Evolutionary conservation across 306 rosid species (phyloP), one percentile per base, ranked within the genome.

Genomic region (Sicyos edulis): DNA sequence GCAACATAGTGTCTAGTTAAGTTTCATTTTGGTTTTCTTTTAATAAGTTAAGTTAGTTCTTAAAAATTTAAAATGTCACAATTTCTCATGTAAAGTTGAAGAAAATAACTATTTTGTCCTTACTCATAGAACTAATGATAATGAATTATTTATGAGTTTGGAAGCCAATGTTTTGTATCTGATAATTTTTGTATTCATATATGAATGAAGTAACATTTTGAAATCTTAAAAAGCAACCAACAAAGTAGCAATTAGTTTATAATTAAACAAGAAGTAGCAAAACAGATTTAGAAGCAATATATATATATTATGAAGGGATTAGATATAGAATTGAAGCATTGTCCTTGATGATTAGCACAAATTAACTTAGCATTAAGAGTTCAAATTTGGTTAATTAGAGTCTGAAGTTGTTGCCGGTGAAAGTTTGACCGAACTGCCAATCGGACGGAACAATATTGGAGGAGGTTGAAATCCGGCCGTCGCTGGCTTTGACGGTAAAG

Each of bases 341-440:
- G n/a, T 57, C 40, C 37, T 19, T 57, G 7, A 24, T 10, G n/a
- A 57, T 57, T 21, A 57, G 37, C 16, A 57, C 29, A 8, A 57
- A 32, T 32, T 32, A 32, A 22, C 63, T 57, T 57, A 57, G 24
- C 26, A 57, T 22, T 22, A 56, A 56, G 9, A 56, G 34, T 21
- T 56, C 24, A 16, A 62, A 63, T 20, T 21, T 14, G 10, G 22
- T n/a, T 12, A 0, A 14, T 80, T 67, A 83, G 70, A 80, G 77
- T 71, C 79, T 61, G 66, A 87, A 87, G 72, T 87, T 87, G 51
- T 83, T 81, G 45, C 85, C 92, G 0, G 76, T 52, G 83, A 87
- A 87, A 20, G 92, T 87, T 75, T 87, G 92, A 2, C 92, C 88
- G 61, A 85, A 87, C 63, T 87, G 86, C 92, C 92, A 87, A 54